Conservation (phyloP, 78 protist genomes). For the Dictyostelium firmibasis region DNA sequence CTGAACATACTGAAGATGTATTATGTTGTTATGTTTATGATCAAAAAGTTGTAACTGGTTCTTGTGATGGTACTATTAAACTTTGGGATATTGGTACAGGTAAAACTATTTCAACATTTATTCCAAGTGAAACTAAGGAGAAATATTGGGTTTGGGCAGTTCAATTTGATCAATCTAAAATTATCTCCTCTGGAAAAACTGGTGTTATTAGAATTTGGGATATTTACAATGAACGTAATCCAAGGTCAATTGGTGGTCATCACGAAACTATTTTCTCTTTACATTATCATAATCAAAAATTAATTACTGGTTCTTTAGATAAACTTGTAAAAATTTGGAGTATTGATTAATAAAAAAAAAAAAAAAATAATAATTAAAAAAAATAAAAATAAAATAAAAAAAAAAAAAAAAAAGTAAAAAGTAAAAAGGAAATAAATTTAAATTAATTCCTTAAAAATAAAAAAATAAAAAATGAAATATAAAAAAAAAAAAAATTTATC, state of each 20-base stretch:
- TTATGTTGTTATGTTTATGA: slow-evolving; percentile 29
- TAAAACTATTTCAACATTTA: not conserved
- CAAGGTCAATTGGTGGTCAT: slow-evolving; percentile 58
- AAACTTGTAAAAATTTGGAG: slow-evolving; percentile 53
- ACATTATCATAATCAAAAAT: slow-evolving; percentile 2
- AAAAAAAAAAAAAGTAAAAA: not conserved
- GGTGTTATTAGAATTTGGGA: slow-evolving; percentile 70
- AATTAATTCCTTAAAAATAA: too few species aligned
- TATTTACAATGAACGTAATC: not conserved
- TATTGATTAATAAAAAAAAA: not conserved
- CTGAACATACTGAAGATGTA: slow-evolving; percentile 30
- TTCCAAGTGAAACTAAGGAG: slow-evolving; percentile 19
- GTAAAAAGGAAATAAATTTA: too few species aligned
- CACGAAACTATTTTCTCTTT: slow-evolving; percentile 55
- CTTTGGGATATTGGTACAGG: slow-evolving; percentile 67
- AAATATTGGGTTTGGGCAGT: slow-evolving; percentile 45
- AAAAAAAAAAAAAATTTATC: too few species aligned
- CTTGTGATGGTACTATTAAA: slow-evolving; percentile 45
- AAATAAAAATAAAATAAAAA: not conserved
- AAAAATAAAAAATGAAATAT: not conserved
- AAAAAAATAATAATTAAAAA: not conserved
- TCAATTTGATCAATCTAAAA: slow-evolving; percentile 59
- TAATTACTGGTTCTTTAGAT: slow-evolving; percentile 47
- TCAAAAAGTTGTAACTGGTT: slow-evolving; percentile 35
- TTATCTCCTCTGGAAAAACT: slow-evolving; percentile 34